Evolutionary conservation across 1,284 basidiomycete species (phyloP), one percentile per base, ranked within the genome.

Genomic region (Ceratobasidium sp.): DNA sequence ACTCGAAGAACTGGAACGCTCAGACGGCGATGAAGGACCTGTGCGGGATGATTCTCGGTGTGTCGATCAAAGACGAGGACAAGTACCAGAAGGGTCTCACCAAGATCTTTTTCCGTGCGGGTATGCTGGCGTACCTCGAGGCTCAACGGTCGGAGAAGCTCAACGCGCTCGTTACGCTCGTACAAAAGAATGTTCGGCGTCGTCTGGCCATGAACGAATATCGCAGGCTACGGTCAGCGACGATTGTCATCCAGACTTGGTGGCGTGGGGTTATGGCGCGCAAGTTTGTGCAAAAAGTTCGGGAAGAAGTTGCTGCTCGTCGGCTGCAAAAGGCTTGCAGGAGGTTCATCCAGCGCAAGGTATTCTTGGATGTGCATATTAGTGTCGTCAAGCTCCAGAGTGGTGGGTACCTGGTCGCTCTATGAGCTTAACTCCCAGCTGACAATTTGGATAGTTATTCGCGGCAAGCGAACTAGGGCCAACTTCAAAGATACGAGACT

Each of bases 101-200:
- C 41, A 99, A 99, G 84, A 97, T 99, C 78, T 99, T 99, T 85
- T 99, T 99, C 88, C 90, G 97, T 70, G 96, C 97, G 12, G 97
- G 97, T 76, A 98, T 99, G 93, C 90, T 99, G 50, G 97, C 97
- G n/a, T 91, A 93, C 16, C 87, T 99, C 67, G 97, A 99, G 81
- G 90, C 94, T 39, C 84, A 96, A 64, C 91, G 97, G 32, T 91
- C 94, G 6, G 90, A 93, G 74, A 87, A 92, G 74, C 87, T 99
- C 71, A 97, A 98, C 79, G 84, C 89, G 21, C 88, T 99, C 80
- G 95, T 97, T 71, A 98, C 94, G 14, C 86, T 97, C 58, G 92
- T 99, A 16, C 97, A 99, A 84, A 99, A 99, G 88, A 98, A 98
- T 80, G 91, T 98, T 83, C 87, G 93, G 55, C 85, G 96, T 55